Evolutionary conservation across 2,329 filamentous ascomycete species (phyloP), one percentile per base, ranked within the genome.

Genomic region (Ophiocordyceps camponoti-leonardi): DNA sequence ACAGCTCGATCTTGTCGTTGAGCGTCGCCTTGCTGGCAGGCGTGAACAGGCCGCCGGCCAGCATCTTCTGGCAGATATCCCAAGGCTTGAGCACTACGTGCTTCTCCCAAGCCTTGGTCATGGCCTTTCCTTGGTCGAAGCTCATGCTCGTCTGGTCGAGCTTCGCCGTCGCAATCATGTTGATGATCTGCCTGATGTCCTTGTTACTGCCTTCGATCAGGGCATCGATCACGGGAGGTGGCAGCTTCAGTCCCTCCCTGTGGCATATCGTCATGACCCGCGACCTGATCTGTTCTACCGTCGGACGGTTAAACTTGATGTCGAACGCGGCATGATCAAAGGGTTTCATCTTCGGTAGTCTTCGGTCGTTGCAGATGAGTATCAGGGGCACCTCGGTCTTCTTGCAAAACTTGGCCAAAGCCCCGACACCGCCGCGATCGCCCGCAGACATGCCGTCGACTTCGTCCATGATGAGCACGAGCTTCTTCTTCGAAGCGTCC

Each of bases 71-170:
- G 50, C 86, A 88, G 56, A 98, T 98, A 58, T 98, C 92, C 92
- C 92, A 98, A 0, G 92, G 92, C 64, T 96, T 96, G 46, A 98
- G 68, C 14, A 98, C 78, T 35, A 96, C 80, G 59, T 96, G 88
- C 66, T 98, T 98, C 68, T 98, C 86, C 92, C 92, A 98, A 1
- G 86, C 83, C 65, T 95, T 95, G 6, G 86, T 86, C 90, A 98
- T 95, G 46, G 83, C 72, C 62, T 94, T 94, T 57, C 85, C 80
- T 58, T 93, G 73, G 55, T 93, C 83, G 54, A 78, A 96, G 56
- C 82, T 77, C 74, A 96, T 83, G 14, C 75, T 75, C 19, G 72
- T 70, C 56, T 86, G 80, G 53, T 95, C 90, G 6, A 98, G 72
- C 61, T 94, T 96, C 43, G 87, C 83, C 0, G 92, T 93, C 0